Base-by-base conservation (phyloP, 2,329 filamentous ascomycete species). In the Colletotrichum filicis region DNA sequence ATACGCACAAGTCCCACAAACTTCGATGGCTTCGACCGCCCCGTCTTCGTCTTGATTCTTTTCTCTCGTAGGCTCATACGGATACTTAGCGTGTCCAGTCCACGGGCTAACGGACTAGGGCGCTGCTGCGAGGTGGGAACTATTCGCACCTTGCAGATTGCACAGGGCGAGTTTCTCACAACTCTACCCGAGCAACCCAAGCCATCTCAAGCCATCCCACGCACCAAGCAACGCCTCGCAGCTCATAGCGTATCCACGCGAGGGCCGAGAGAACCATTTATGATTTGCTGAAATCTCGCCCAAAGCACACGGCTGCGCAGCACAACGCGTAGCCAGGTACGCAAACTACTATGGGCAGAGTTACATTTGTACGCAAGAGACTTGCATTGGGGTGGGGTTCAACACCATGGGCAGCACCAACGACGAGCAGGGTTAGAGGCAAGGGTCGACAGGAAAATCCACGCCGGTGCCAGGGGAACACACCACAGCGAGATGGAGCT, bases 391-490 rank as follows among this genome's bases (percentile, higher is more conserved):
- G 19, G 24, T 52, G 57, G 62, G 62, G 24, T 24, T 42, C 52
- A 7, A 11, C 61, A 70, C 53, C 24, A 32, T 37, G 24, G 52
- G 60, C 32, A 42, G 22, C 66, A 57, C 56, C 67, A 66, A 71
- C 35, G 58, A 73, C 49, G 35, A 66, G 60, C 66, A 71, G 58
- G 71, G 66, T 61, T 65, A 71, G 53, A 56, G 24, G 61, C 71
- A 55, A 73, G 66, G 71, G 67, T 73, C 46, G 59, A 56, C 37
- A 62, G 59, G 59, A 55, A 32, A 32, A 69, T 58, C 60, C 67
- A 55, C 53, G 66, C 70, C 66, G 71, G 71, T 73, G 71, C 61
- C 60, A 71, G 71, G 66, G 70, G 71, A 73, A 71, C 61, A 65
- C 61, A 65, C 66, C 62, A 28, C 62, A 37, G 37, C 60, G 60